These are phyloP conservation scores for Fagus sylvatica DNA, from an alignment of 306 rosid genomes.

Conservation along the genomic window DNA sequence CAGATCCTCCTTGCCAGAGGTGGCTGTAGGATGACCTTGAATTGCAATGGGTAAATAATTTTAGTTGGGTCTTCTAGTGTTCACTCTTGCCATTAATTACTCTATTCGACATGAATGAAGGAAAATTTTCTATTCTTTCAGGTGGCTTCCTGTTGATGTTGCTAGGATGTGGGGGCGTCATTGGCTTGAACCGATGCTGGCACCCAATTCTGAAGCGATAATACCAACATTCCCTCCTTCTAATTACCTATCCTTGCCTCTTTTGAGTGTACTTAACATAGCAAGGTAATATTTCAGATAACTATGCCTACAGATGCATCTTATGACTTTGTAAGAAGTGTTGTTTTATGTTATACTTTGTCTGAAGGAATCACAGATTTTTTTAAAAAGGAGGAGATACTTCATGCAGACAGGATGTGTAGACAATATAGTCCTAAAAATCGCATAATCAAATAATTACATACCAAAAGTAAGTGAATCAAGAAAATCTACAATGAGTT, in stretches of 20 bases:
- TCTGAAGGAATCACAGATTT: not conserved
- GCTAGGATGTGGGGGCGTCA: conserved; percentile 98
- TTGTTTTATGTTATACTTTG: not conserved
- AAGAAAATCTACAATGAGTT: too few species aligned
- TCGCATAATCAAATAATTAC: too few species aligned
- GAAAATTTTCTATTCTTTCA: conserved; percentile 31
- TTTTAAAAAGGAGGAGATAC: too few species aligned
- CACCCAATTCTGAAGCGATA: conserved; percentile 65
- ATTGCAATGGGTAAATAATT: conserved; percentile 85
- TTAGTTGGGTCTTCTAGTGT: not conserved
- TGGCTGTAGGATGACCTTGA: conserved; percentile 67
- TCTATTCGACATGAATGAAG: conserved; percentile 19
- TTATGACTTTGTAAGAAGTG: not conserved
- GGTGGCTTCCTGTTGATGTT: conserved; percentile 96
- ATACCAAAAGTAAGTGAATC: too few species aligned
- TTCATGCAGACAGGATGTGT: too few species aligned
- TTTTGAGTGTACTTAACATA: conserved; percentile 79
- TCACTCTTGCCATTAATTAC: conserved; percentile 4
- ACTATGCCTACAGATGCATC: conserved; percentile 11
- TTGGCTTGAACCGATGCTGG: conserved; percentile 84
- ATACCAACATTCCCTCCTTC: conserved; percentile 64
- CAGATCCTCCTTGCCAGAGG: conserved; percentile 92
- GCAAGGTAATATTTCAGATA: conserved; percentile 66
- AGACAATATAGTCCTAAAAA: too few species aligned
- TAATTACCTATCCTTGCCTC: conserved; percentile 82